A percentile compares a stretch with the other conserved stretches of the same genome.
phyloP scores from a whole-genome alignment of 164 flowering plant species.

The Amborella trichopoda region DNA sequence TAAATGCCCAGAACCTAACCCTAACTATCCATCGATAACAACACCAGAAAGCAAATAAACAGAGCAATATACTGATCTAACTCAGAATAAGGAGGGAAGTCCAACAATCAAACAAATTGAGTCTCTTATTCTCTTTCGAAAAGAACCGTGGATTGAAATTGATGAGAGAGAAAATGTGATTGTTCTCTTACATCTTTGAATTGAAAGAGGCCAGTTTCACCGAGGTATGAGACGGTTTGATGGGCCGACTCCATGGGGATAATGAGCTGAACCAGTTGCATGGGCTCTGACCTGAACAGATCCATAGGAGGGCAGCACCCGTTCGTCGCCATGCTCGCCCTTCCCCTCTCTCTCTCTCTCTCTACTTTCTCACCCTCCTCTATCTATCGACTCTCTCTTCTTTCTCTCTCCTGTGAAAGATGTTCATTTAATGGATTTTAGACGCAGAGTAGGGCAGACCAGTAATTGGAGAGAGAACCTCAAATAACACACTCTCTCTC shows the following conservation, averaged over 20 bases:
- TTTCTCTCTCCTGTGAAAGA: background rate
- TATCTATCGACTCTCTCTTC: background rate
- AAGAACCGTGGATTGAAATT: too few species aligned
- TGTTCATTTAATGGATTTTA: too few species aligned
- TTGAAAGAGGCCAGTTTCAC: slow-evolving; percentile 81
- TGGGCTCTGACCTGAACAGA: slow-evolving; percentile 86
- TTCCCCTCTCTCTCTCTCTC: background rate
- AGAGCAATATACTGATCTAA: too few species aligned
- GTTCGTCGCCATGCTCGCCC: slow-evolving; percentile 18
- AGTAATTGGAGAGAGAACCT: too few species aligned
- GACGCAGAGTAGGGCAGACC: too few species aligned
- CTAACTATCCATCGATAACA: too few species aligned
- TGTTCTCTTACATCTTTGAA: slow-evolving; percentile 91
- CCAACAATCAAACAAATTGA: too few species aligned
- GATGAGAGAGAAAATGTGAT: slow-evolving; percentile 6
- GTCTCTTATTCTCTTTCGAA: too few species aligned
- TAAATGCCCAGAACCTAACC: too few species aligned
- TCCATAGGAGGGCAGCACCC: slow-evolving; percentile 88
- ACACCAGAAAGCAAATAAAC: too few species aligned
- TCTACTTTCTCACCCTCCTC: background rate
- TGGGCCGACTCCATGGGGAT: slow-evolving; percentile 89
- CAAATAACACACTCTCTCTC: too few species aligned
- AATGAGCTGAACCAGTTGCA: slow-evolving; percentile 90
- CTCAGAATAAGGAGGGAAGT: too few species aligned
- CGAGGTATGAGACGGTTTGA: slow-evolving; percentile 67